Evolutionary conservation across 768 basidiomycete genomes (phyloP).

Genomic region (Amanita jacksonii): DNA sequence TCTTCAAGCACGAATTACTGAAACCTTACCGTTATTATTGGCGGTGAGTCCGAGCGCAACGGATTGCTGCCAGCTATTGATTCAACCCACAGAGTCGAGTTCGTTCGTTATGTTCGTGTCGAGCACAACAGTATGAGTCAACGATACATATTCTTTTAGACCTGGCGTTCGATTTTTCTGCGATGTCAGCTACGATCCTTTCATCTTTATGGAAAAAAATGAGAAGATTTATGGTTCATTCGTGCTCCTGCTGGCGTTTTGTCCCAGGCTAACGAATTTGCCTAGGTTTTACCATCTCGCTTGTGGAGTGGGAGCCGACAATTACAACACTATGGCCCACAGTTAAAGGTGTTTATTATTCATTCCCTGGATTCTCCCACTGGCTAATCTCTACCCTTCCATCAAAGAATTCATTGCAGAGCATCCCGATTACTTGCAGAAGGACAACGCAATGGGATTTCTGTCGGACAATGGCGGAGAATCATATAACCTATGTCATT

Average conservation of each 20-base stretch:
- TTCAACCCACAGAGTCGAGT: conserved; percentile 55
- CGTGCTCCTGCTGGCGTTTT: neutral
- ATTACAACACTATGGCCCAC: conserved; percentile 74
- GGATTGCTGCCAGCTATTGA: conserved; percentile 6
- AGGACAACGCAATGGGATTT: conserved; percentile 64
- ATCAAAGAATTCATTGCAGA: conserved; percentile 59
- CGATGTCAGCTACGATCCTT: conserved; percentile 73
- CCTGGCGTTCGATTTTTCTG: conserved; percentile 73
- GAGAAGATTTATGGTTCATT: conserved; percentile 33
- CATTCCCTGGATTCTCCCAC: too few species aligned
- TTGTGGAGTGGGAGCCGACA: conserved; percentile 72
- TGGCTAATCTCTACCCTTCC: conserved; percentile 3
- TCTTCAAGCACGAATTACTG: conserved; percentile 73
- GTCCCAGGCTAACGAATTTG: conserved; percentile 4
- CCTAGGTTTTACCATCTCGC: conserved; percentile 65
- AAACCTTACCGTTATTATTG: conserved; percentile 80
- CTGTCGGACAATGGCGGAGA: conserved; percentile 61
- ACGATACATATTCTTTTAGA: conserved; percentile 23
- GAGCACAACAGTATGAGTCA: neutral
- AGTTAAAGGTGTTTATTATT: conserved; percentile 65
- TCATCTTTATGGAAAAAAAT: conserved; percentile 69
- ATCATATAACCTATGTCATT: conserved; percentile 64
- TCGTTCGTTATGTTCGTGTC: conserved; percentile 18
- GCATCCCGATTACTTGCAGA: conserved; percentile 51
- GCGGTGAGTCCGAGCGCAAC: conserved; percentile 28